Base-by-base conservation (phyloP, 2,329 filamentous ascomycete genomes). In the Gremmenia infestans region DNA sequence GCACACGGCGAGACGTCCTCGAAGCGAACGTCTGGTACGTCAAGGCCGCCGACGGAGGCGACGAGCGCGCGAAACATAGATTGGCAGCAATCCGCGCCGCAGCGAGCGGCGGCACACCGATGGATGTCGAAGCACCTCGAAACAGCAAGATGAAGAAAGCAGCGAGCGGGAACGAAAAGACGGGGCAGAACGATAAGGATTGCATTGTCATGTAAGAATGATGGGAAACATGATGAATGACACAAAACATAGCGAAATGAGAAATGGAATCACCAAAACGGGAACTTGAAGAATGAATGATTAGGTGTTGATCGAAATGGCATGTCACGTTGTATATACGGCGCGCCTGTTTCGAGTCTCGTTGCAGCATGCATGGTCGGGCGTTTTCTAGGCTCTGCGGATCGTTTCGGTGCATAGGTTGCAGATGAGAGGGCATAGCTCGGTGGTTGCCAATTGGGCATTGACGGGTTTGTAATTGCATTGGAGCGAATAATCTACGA, bases 1-100 rank as follows among this genome's bases (percentile, higher is more conserved):
- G 94, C 50, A 97, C 91, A 71, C 88, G 91, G 39, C 86, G 91
- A 49, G 94, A 99, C 71, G 86, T 93, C n/a, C 81, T 99, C 45
- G 92, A 97, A 72, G 93, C 94, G 64, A 99, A 99, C 68, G 89
- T 96, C 35, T 97, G 92, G 93, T 99, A 99, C 70, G 93, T 99
- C 64, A 90, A 89, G 72, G 94, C 94, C 5, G 93, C 94, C 15
- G 93, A 96, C 63, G 83, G 90, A 50, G 94, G 93, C 48, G 92
- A 97, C 67, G 89, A 94, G 66, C 84, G 91, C 56, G 94, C 94
- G 50, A 93, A 88, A 71, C 88, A 94, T 67, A 83, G 94, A 25
- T 79, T 99, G 52, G 85, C 88, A 19, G 89, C 91, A 42, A 99
- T 99, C 59, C 83, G 88, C 59, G 88, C 89, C 8, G 93, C 94